These are phyloP conservation scores for Russula brevipes DNA, from an alignment of 768 basidiomycete genomes.

Conservation along the genomic window DNA sequence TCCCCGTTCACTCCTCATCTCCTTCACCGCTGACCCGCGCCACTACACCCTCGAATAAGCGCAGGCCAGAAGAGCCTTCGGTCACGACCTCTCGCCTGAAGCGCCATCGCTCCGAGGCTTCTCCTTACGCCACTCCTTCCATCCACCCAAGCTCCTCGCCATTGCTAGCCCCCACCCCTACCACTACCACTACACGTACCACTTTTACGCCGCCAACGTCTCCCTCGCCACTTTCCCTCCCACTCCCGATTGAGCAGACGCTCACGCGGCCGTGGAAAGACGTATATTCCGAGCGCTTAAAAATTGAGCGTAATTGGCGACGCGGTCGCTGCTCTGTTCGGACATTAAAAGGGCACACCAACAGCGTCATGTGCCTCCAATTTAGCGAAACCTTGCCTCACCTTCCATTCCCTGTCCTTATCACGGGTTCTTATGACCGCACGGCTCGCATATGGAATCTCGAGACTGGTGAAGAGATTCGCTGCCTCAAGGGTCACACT, in stretches of 20 bases:
- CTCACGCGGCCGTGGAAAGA: constrained; percentile 94
- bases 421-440: constrained; percentile 96
- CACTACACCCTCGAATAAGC: constrained; percentile 35
- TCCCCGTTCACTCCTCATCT: constrained; percentile 35
- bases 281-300: constrained; percentile 96
- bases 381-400: constrained; percentile 80
- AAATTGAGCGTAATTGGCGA: constrained; percentile 95
- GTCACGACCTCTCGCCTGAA: constrained; percentile 16
- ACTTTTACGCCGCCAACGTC: constrained; percentile 1
- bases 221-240: constrained; percentile 16
- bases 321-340: constrained; percentile 83
- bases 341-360: constrained; percentile 86
- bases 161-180: constrained; percentile 7
- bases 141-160: neutral
- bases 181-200: neutral
- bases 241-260: constrained; percentile 27
- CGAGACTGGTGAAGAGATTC: constrained; percentile 81
- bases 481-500: constrained; percentile 83
- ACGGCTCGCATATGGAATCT: constrained; percentile 96
- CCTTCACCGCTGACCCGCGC: constrained; percentile 30
- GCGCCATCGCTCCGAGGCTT: constrained; percentile 10
- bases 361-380: constrained; percentile 97
- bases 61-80: constrained; percentile 34
- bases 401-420: constrained; percentile 86
- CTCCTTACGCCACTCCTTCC: neutral